phyloP scores from a whole-genome alignment of 2,329 filamentous ascomycete species.

The Dothideomycetes sp. region DNA sequence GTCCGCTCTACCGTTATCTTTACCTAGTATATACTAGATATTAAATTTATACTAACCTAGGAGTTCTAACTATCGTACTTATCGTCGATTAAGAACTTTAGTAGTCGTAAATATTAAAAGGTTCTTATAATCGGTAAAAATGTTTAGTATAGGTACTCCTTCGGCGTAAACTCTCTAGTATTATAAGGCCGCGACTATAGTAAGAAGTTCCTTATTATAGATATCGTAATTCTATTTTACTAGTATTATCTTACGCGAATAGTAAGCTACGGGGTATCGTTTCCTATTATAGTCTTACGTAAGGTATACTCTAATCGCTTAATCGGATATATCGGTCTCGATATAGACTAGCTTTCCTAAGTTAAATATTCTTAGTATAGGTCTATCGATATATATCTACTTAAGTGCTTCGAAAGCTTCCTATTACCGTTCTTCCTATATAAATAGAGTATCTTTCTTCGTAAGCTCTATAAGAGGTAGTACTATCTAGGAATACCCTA shows the following conservation, averaged over 20 bases:
- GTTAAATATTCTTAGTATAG: constrained; percentile 13
- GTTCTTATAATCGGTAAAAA: constrained; percentile 16
- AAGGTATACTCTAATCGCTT: constrained; percentile 1
- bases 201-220: constrained; percentile 6
- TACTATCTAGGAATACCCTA: constrained; percentile 13
- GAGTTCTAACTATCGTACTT: constrained; percentile 13
- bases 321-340: neutral
- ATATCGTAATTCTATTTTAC: constrained; percentile 17
- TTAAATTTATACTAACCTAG: constrained; percentile 15
- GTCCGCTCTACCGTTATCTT: constrained; percentile 14
- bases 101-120: constrained; percentile 15
- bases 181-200: constrained; percentile 7
- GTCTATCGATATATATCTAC: neutral
- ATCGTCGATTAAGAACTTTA: constrained; percentile 13
- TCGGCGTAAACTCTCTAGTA: constrained; percentile 15
- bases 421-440: constrained; percentile 6
- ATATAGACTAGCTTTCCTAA: constrained; percentile 3
- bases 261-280: constrained; percentile 15
- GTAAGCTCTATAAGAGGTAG: constrained; percentile 13
- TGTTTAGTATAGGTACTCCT: constrained; percentile 12
- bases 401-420: constrained; percentile 2
- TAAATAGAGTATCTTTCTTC: constrained; percentile 12
- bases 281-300: constrained; percentile 11
- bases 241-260: constrained; percentile 15
- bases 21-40: constrained; percentile 14